phyloP scores from a whole-genome alignment of 1,139 yeast genomes.

The Lodderomyces orthopsilosis region DNA sequence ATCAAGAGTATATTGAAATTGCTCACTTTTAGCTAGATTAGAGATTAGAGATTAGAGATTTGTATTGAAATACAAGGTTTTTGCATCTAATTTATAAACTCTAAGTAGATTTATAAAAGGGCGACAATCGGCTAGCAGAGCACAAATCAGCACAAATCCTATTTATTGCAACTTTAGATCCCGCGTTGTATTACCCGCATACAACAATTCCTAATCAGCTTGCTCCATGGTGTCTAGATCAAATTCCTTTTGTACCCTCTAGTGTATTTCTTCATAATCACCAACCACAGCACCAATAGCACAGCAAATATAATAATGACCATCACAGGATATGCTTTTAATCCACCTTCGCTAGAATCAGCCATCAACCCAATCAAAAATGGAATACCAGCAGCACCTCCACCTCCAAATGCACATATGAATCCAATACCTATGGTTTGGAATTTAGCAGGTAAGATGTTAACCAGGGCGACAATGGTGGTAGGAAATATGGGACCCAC shows the following conservation, averaged over 20 bases:
- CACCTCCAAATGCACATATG: conserved; percentile 71
- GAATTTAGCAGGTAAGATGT: conserved; percentile 56
- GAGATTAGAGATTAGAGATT: no score
- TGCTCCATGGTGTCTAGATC: no score
- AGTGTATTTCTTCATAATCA: conserved; percentile 19
- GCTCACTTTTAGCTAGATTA: background rate
- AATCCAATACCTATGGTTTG: conserved; percentile 74
- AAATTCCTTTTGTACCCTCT: conserved; percentile 17
- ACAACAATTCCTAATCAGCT: no score
- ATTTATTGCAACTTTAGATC: no score
- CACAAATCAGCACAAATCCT: no score
- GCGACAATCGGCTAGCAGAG: no score
- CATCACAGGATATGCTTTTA: conserved; percentile 33
- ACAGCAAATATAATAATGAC: conserved; percentile 25
- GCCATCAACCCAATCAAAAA: conserved; percentile 56
- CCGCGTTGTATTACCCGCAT: background rate
- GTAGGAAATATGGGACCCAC: conserved; percentile 86
- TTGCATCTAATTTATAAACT: conserved; percentile 1
- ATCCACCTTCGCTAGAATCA: conserved; percentile 32
- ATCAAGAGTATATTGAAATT: background rate
- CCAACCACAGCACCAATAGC: conserved; percentile 29
- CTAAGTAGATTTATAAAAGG: background rate
- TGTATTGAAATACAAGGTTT: no score
- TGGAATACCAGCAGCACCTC: conserved; percentile 75
- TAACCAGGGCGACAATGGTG: conserved; percentile 62